Base-by-base conservation (phyloP, 2,329 filamentous ascomycete species). In the Boeremia lycopersici region DNA sequence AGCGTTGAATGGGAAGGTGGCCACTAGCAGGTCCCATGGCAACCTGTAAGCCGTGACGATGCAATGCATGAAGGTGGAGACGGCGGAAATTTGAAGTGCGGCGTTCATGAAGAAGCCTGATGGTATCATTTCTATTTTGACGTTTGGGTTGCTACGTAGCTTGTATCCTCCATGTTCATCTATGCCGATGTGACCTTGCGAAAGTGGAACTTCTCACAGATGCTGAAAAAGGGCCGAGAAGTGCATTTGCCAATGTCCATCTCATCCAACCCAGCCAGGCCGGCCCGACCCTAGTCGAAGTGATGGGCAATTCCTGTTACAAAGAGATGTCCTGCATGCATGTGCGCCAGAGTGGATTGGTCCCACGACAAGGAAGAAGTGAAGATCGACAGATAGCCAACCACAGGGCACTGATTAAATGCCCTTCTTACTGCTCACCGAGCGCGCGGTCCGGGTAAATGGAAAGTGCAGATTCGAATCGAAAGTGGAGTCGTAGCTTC, bases 81-180 rank as follows among this genome's bases (percentile, higher is more conserved):
- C 13, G 7, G 41, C 30, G 15, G 26, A 40, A 45, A 43, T 41
- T 39, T 39, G 26, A 50, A 48, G 33, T 30, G 28, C 28, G 43
- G 43, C 42, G 34, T 51, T 48, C 47, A 35, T 51, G 42, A 60
- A 53, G 56, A 57, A 48, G 56, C 53, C 42, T 57, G 34, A 51
- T 59, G 56, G 63, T 64, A 64, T 62, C 63, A 60, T 62, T 62
- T 65, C 62, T 64, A 64, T 57, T 17, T 57, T 57, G 36, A 30
- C 25, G 36, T 39, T 34, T 41, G 35, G 42, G 35, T 46, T 53
- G 42, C 45, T 53, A 46, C 36, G 41, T 50, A 49, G 44, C 44
- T 54, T 43, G 41, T 56, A 56, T 56, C 40, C 33, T 51, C 36
- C 48, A 29, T 28, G 28, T 8, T 36, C 33, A n/a, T 46, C 47